Percentiles rank a stretch among this genome's conserved stretches.
phyloP scores from a whole-genome alignment of 176 grass and related monocot species.

The Oryza glumipatula region DNA sequence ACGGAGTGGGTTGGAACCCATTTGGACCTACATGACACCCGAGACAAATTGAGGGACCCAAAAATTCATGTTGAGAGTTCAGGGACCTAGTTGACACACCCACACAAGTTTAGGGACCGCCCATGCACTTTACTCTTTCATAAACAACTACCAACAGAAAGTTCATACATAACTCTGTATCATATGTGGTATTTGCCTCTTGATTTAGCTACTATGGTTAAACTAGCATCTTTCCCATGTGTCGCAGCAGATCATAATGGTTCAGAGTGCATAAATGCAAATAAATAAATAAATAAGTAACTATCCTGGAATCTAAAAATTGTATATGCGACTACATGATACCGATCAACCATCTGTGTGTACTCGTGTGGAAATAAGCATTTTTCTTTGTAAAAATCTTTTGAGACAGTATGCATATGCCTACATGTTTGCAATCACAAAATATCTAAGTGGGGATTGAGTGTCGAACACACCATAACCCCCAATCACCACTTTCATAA shows the following conservation, averaged over 20 bases:
- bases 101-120: too few species aligned
- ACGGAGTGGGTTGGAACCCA: too few species aligned
- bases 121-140: neutral
- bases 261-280: neutral
- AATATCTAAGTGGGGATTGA: too few species aligned
- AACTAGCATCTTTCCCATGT: neutral
- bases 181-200: neutral
- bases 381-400: too few species aligned
- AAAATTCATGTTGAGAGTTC: too few species aligned
- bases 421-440: neutral
- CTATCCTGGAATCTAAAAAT: neutral
- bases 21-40: too few species aligned
- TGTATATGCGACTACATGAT: neutral
- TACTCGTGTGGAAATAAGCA: neutral
- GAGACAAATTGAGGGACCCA: too few species aligned
- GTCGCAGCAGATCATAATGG: neutral
- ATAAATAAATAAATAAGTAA: neutral
- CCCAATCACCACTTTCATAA: neutral
- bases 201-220: neutral
- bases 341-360: neutral
- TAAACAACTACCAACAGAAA: neutral
- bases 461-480: neutral
- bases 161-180: neutral
- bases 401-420: too few species aligned
- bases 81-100: too few species aligned